phyloP scores from a whole-genome alignment of 163 green algal species.

The Chlamydomonas reinhardtii region DNA sequence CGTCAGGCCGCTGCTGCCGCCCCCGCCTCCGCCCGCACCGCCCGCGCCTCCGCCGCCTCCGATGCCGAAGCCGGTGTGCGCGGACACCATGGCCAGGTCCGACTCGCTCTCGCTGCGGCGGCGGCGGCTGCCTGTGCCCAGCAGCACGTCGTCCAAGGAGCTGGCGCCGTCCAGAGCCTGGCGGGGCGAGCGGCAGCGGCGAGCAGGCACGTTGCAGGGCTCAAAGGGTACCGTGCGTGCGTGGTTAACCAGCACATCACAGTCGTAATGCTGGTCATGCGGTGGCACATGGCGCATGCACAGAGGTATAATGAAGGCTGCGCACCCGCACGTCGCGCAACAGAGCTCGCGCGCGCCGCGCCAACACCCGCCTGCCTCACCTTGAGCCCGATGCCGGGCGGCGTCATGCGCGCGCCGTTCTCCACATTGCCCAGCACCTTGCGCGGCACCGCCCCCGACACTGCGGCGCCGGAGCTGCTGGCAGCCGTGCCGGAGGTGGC shows the following conservation, averaged over 20 bases:
- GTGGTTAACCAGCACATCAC: too few relatives aligned
- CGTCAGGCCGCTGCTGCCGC: background rate
- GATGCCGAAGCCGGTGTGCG: too few relatives aligned
- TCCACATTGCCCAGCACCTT: conserved; percentile 6
- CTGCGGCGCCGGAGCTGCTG: background rate
- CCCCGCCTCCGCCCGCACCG: background rate
- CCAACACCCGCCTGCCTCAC: background rate
- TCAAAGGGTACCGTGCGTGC: too few relatives aligned
- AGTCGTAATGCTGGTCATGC: too few relatives aligned
- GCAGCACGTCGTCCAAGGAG: conserved; percentile 25
- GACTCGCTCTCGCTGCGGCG: conserved; percentile 36
- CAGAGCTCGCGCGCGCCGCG: too few relatives aligned
- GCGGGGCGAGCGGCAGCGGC: too few relatives aligned
- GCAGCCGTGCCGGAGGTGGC: background rate
- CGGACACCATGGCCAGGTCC: background rate
- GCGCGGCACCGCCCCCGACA: conserved; percentile 19
- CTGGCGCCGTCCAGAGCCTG: background rate
- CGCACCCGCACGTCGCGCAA: too few relatives aligned
- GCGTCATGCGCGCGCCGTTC: conserved; percentile 11
- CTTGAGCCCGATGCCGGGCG: conserved; percentile 28
- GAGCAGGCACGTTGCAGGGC: too few relatives aligned
- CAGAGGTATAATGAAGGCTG: too few relatives aligned
- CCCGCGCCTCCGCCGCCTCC: background rate
- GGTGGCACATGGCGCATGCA: too few relatives aligned
- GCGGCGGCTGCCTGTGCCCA: background rate